These are phyloP conservation scores for Elasticomyces elasticus DNA, from an alignment of 495 filamentous ascomycete genomes.

Conservation along the genomic window DNA sequence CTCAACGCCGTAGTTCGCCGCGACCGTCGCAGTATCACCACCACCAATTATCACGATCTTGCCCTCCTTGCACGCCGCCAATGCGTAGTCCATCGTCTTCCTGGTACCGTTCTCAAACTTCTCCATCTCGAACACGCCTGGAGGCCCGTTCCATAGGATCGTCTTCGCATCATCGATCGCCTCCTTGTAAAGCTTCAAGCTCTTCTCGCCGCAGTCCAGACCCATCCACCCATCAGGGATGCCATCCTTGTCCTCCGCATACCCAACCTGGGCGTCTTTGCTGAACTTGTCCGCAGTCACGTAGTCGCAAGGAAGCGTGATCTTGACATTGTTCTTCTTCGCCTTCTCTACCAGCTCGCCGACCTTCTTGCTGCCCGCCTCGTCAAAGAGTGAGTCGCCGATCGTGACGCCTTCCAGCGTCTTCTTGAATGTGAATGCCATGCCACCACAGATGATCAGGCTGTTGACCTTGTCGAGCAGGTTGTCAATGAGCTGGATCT, in stretches of 20 bases:
- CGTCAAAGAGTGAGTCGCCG: constrained; percentile 86
- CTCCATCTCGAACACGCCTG: constrained; percentile 95
- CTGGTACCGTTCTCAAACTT: constrained; percentile 87
- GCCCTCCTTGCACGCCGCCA: constrained; percentile 64
- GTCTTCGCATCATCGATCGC: constrained; percentile 83
- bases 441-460: constrained; percentile 92
- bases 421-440: constrained; percentile 99
- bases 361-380: constrained; percentile 88
- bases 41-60: constrained; percentile 97
- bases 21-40: constrained; percentile 95
- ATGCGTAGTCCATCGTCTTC: constrained; percentile 75
- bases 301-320: constrained; percentile 91
- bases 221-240: constrained; percentile 98
- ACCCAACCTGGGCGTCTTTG: constrained; percentile 68
- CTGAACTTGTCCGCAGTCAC: constrained; percentile 91
- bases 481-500: constrained; percentile 99
- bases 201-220: constrained; percentile 85
- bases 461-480: constrained; percentile 92
- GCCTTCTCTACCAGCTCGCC: constrained; percentile 84
- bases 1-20: constrained; percentile 92
- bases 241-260: constrained; percentile 76
- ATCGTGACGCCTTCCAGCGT: constrained; percentile 82
- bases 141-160: constrained; percentile 96
- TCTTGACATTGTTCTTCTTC: constrained; percentile 87
- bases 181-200: constrained; percentile 70